These are phyloP conservation scores for Dothistroma pini DNA, from an alignment of 2,329 filamentous ascomycete genomes.

Conservation along the genomic window DNA sequence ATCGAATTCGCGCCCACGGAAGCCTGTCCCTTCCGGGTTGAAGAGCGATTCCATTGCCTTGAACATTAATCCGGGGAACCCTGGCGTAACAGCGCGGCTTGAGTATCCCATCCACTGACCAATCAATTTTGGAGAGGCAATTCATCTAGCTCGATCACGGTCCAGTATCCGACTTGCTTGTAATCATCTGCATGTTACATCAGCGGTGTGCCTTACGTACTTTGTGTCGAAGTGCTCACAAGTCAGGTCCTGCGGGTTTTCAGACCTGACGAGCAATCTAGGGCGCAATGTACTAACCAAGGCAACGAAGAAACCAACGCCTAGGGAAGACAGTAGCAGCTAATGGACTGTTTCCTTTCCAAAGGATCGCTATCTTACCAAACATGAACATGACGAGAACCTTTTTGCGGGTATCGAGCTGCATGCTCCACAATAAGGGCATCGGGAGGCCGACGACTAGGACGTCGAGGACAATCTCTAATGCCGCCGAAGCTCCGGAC, in stretches of 20 bases:
- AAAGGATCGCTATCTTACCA: slow-evolving; percentile 1
- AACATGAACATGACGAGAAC: slow-evolving; percentile 22
- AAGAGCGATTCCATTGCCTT: no score
- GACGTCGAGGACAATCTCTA: slow-evolving; percentile 20
- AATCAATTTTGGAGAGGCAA: slow-evolving; percentile 17
- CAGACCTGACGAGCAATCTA: slow-evolving; percentile 16
- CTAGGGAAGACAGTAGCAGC: slow-evolving; percentile 6
- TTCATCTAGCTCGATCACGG: slow-evolving; percentile 18
- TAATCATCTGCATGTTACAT: slow-evolving; percentile 15
- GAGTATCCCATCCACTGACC: slow-evolving; percentile 8
- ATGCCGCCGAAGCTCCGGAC: slow-evolving; percentile 17
- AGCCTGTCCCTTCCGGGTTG: no score
- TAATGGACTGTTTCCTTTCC: background rate
- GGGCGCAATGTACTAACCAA: slow-evolving; percentile 19
- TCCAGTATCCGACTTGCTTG: slow-evolving; percentile 21
- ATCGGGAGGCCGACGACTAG: slow-evolving; percentile 17
- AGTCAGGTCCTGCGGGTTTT: slow-evolving; percentile 17
- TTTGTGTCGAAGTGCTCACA: background rate
- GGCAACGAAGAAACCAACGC: slow-evolving; percentile 20
- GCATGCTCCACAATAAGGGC: slow-evolving; percentile 22
- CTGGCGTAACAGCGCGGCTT: background rate
- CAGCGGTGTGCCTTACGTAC: background rate
- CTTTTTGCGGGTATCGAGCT: slow-evolving; percentile 20
- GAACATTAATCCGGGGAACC: slow-evolving; percentile 7
- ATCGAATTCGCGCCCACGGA: no score